Evolutionary conservation across 75 land plant species (phyloP).

Genomic region (Sequoia sempervirens): DNA sequence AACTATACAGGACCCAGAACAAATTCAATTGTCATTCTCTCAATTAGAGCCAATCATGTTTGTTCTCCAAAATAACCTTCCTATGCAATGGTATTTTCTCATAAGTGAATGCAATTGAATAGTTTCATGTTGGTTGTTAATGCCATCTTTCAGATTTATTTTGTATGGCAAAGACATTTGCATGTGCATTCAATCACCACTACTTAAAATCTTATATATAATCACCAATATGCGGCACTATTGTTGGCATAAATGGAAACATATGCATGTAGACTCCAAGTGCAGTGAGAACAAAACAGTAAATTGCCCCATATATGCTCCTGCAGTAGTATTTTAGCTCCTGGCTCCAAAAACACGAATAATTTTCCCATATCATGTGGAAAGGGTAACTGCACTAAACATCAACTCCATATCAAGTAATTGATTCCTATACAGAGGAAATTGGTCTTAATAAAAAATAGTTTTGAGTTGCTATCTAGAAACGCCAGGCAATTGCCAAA

Average conservation of each 20-base stretch:
- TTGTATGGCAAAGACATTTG: not conserved
- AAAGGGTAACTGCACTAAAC: not conserved
- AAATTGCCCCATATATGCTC: too few species aligned
- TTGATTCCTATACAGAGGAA: not conserved
- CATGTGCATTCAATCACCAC: not conserved
- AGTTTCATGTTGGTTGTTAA: too few species aligned
- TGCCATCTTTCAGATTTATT: not conserved
- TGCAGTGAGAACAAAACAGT: not conserved
- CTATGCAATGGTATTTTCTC: not conserved
- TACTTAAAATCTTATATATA: too few species aligned
- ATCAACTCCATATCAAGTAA: too few species aligned
- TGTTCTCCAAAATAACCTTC: not conserved
- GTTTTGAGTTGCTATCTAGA: not conserved
- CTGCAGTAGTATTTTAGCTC: too few species aligned
- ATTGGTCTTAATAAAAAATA: too few species aligned
- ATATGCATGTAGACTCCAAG: not conserved
- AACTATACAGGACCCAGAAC: not conserved
- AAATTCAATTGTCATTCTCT: not conserved
- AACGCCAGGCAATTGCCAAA: too few species aligned
- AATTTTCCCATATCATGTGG: not conserved
- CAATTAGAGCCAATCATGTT: not conserved
- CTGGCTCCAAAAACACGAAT: too few species aligned
- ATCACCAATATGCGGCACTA: not conserved
- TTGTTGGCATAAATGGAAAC: not conserved
- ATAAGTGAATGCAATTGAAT: too few species aligned